Evolutionary conservation across 1,139 yeast genomes (phyloP).

Genomic region (Blastobotrys petasosporus): DNA sequence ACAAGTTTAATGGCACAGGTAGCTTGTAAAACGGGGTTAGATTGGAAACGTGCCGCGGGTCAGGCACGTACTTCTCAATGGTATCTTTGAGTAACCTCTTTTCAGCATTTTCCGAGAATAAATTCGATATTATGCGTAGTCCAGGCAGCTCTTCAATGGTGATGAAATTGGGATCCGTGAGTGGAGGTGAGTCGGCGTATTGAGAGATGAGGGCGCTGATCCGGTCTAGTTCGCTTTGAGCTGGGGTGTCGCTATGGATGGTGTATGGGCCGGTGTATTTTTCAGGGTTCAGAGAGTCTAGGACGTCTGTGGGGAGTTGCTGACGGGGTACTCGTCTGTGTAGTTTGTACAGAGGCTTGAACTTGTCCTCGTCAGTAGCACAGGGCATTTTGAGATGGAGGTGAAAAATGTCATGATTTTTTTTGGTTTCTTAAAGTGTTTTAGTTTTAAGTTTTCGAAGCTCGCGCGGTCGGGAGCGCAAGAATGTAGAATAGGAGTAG

Average conservation of each 20-base stretch:
- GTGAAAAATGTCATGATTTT: too few species aligned
- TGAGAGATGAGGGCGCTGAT: background rate
- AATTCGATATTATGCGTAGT: slow-evolving; percentile 26
- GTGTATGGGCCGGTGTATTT: slow-evolving; percentile 13
- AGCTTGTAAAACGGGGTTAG: slow-evolving; percentile 32
- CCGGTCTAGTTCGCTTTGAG: background rate
- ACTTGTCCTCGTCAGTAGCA: slow-evolving; percentile 18
- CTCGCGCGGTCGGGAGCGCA: too few species aligned
- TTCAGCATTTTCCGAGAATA: slow-evolving; percentile 29
- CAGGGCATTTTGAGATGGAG: background rate
- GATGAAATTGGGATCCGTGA: background rate
- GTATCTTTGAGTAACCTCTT: slow-evolving; percentile 27
- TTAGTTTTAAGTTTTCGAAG: too few species aligned
- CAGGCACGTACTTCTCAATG: slow-evolving; percentile 32
- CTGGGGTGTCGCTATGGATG: background rate
- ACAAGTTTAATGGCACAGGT: slow-evolving; percentile 22
- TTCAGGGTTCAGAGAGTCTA: slow-evolving; percentile 12
- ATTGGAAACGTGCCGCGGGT: slow-evolving; percentile 33
- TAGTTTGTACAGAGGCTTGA: slow-evolving; percentile 34
- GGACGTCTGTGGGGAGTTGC: slow-evolving; percentile 14
- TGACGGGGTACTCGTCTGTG: slow-evolving; percentile 24
- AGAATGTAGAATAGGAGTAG: too few species aligned
- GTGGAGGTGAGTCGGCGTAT: background rate
- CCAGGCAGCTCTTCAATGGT: slow-evolving; percentile 34
- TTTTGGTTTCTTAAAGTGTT: too few species aligned